Conservation (phyloP, 148 eudicot genomes). For the Amaranthus hypochondriacus region DNA sequence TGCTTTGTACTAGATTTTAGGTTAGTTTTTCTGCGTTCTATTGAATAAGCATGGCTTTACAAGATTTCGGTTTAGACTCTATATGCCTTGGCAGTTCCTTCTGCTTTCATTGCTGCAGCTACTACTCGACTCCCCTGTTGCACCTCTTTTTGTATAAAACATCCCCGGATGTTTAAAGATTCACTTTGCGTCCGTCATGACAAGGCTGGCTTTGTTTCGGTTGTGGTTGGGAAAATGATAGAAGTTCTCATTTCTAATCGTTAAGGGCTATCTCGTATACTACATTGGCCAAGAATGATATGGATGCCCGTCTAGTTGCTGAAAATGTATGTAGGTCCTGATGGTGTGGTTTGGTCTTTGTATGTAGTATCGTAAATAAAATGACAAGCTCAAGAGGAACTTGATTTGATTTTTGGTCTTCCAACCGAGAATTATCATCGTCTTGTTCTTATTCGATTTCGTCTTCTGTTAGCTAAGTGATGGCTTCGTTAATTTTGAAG, state of each 20-base stretch:
- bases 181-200: constrained; percentile 37
- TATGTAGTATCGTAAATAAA: constrained; percentile 41
- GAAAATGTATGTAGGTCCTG: constrained; percentile 35
- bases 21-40: background rate
- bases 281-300: constrained; percentile 54
- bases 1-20: background rate
- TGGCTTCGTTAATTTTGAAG: constrained; percentile 43
- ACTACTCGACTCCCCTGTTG: constrained; percentile 13
- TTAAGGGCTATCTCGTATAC: constrained; percentile 64
- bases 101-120: constrained; percentile 23
- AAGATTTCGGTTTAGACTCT: constrained; percentile 31
- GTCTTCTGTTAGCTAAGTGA: constrained; percentile 58
- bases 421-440: constrained; percentile 61
- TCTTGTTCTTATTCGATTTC: constrained; percentile 62
- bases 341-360: constrained; percentile 35
- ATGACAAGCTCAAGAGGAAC: constrained; percentile 40
- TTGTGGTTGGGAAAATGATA: constrained; percentile 31
- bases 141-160: constrained; percentile 1
- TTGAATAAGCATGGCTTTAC: background rate
- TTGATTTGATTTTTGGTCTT: constrained; percentile 47
- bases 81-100: constrained; percentile 36
- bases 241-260: constrained; percentile 40
- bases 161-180: constrained; percentile 19
- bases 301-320: constrained; percentile 33
- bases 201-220: constrained; percentile 36